Evolutionary conservation across 2,329 filamentous ascomycete genomes (phyloP), one percentile per base, ranked within the genome.

Genomic region (Cordyceps fumosorosea): DNA sequence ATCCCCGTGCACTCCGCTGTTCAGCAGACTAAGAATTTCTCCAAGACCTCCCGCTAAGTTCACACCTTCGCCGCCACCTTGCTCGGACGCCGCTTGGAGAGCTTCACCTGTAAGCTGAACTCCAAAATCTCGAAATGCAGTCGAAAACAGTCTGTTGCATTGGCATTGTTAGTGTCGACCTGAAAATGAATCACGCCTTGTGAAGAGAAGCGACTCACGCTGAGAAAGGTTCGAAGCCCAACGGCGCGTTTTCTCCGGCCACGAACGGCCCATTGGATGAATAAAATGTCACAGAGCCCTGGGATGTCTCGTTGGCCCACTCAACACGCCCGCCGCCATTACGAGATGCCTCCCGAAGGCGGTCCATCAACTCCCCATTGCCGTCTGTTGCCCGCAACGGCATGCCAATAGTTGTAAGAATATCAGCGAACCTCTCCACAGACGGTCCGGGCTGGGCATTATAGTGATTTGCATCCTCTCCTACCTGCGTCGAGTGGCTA

Each of bases 1-100:
- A 73, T 98, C 93, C 22, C 92, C 90, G 63, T 84, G 80, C 18
- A 78, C 75, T 8, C 77, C 80, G 62, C 80, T 77, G 22, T 50
- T n/a, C 75, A 76, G 16, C 83, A 81, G 59, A 80, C 81, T 45
- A 87, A 73, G 26, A 88, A 42, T 73, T 72, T 76, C 24, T 20
- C 37, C 32, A 20, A 88, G 73, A 5, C 88, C 74, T n/a, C 82
- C 79, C 40, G 80, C 79, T 5, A 87, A 70, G 37, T 77, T 76
- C 57, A 69, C 65, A 26, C 69, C 67, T n/a, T 47, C 42, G n/a
- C 8, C 16, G 32, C 44, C 11, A 22, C 47, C 75, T 69, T 22
- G 63, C 66, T 47, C 40, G 11, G 45, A 45, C 1, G 56, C 45
- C 29, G 56, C 56, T 12, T 50, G 20, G 32, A 42, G 32, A 26